Conservation (phyloP, 2,329 filamentous ascomycete genomes). For the Coniochaeta ligniaria region DNA sequence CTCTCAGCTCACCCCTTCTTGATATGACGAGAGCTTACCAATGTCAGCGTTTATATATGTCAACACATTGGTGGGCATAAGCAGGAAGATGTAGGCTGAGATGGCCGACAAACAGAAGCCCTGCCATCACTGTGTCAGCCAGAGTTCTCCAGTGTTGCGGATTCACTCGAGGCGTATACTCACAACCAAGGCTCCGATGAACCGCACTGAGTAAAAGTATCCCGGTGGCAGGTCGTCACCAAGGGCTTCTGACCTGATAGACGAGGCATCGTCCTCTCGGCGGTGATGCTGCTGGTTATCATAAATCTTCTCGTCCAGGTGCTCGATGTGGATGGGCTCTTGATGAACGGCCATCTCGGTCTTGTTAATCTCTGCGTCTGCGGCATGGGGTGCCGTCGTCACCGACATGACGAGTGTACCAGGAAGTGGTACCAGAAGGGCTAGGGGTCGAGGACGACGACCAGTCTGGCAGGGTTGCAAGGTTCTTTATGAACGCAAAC, state of each 20-base stretch:
- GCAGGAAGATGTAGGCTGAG: slow-evolving; percentile 27
- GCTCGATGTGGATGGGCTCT: background rate
- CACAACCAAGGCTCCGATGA: slow-evolving; percentile 24
- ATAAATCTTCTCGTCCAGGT: background rate
- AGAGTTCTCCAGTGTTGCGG: background rate
- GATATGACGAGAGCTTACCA: background rate
- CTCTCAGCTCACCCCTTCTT: background rate
- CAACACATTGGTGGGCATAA: slow-evolving; percentile 29
- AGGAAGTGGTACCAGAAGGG: background rate
- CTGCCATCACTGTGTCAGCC: slow-evolving; percentile 9
- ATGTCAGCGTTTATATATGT: slow-evolving; percentile 14
- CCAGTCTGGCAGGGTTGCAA: too few species aligned
- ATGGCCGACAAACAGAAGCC: slow-evolving; percentile 29
- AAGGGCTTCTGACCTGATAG: slow-evolving; percentile 24
- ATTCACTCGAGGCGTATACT: slow-evolving; percentile 8
- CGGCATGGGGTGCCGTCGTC: background rate
- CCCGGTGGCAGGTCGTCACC: slow-evolving; percentile 27
- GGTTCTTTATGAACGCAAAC: too few species aligned
- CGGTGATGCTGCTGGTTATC: background rate
- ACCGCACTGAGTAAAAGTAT: slow-evolving; percentile 26
- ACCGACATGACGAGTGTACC: background rate
- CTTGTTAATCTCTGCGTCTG: background rate
- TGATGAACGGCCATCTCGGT: background rate
- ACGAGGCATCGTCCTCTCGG: slow-evolving; percentile 18
- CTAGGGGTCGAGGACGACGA: too few species aligned